phyloP scores from a whole-genome alignment of 2,329 filamentous ascomycete species.

The Penicillium sp. region DNA sequence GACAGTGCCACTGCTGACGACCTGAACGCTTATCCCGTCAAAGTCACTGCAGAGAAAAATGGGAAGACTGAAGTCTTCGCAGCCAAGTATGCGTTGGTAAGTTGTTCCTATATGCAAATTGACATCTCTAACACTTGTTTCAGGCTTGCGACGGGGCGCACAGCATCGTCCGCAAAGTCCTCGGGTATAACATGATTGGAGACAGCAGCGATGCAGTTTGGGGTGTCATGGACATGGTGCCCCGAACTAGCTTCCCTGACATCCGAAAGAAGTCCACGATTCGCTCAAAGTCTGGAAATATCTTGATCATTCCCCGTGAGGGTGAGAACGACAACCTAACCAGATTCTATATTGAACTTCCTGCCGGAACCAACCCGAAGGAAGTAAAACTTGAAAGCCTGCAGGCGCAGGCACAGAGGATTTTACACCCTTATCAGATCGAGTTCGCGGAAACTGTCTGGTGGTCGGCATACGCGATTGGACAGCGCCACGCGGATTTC shows the following conservation, averaged over 20 bases:
- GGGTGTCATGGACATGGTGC: constrained; percentile 59
- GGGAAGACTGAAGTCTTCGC: constrained; percentile 44
- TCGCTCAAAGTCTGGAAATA: constrained; percentile 48
- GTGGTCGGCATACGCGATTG: constrained; percentile 73
- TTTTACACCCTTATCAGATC: constrained; percentile 58
- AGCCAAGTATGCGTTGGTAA: constrained; percentile 57
- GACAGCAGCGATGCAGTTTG: constrained; percentile 60
- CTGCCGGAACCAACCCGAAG: constrained; percentile 51
- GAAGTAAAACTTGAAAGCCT: constrained; percentile 57
- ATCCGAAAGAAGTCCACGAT: constrained; percentile 54
- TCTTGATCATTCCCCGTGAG: constrained; percentile 57
- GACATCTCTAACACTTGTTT: neutral
- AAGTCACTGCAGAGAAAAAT: constrained; percentile 46
- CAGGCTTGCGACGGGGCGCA: constrained; percentile 54
- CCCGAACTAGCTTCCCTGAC: constrained; percentile 53
- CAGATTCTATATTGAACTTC: constrained; percentile 65
- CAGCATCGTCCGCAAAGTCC: constrained; percentile 41
- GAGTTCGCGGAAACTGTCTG: constrained; percentile 60
- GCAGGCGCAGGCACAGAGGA: constrained; percentile 53
- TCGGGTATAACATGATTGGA: constrained; percentile 58
- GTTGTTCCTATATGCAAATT: constrained; percentile 14
- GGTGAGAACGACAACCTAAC: constrained; percentile 57
- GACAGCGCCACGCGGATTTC: constrained; percentile 69
- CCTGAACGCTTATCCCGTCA: constrained; percentile 47
- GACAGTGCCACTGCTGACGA: constrained; percentile 45